A percentile compares a stretch with the other conserved stretches of the same genome.
Conservation (phyloP, 306 rosid genomes). For the Trichosanthes cucumerina region DNA sequence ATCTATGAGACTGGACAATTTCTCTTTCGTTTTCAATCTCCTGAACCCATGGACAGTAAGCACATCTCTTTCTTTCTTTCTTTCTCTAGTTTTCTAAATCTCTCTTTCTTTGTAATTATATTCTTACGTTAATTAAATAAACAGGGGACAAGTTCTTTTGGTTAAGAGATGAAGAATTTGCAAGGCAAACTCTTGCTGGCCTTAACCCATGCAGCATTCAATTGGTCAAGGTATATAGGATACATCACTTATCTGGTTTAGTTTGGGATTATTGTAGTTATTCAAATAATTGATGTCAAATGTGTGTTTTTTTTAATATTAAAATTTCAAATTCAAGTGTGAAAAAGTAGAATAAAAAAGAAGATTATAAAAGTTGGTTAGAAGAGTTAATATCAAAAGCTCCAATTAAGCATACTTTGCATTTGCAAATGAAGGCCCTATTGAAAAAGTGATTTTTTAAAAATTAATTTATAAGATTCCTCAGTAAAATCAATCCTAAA, state of each 20-base stretch:
- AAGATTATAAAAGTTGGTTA: too few species aligned
- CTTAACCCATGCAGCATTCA: conserved; percentile 27
- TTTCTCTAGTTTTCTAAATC: neutral
- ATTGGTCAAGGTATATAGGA: conserved; percentile 22
- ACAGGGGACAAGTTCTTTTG: conserved; percentile 34
- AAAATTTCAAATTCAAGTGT: too few species aligned
- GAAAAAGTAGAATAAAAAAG: too few species aligned
- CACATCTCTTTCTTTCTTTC: neutral
- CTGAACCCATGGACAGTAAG: conserved; percentile 26
- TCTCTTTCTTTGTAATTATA: neutral
- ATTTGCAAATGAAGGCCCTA: too few species aligned
- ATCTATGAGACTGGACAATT: conserved; percentile 11
- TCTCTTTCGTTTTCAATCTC: conserved; percentile 26
- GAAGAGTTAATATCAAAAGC: too few species aligned
- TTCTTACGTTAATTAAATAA: neutral
- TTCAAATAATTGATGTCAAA: too few species aligned
- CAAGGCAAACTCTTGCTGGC: conserved; percentile 38
- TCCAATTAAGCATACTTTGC: too few species aligned
- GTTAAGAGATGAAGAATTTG: conserved; percentile 38
- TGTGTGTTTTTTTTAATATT: too few species aligned
- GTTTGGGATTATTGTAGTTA: too few species aligned
- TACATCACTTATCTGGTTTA: neutral
- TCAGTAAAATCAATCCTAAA: too few species aligned
- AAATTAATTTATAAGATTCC: too few species aligned
- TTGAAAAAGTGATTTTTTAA: too few species aligned